These are phyloP conservation scores for Suillus placidus DNA, from an alignment of 768 basidiomycete genomes.

Conservation along the genomic window DNA sequence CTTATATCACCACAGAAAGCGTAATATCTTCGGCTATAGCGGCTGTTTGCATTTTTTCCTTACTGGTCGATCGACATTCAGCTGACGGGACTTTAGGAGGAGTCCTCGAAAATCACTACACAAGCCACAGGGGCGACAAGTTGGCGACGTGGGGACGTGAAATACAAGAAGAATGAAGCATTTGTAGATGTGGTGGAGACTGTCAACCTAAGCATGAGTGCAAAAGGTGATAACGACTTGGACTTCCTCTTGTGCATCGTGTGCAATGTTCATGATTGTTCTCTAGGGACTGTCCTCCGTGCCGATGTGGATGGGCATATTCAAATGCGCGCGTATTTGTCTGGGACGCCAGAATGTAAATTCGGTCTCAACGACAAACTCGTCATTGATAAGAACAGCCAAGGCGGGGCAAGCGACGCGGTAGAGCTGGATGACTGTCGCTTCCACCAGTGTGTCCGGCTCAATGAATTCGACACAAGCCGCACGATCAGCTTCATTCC, in stretches of 20 bases:
- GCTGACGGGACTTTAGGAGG: constrained; percentile 61
- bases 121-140: constrained; percentile 97
- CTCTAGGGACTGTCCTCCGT: constrained; percentile 80
- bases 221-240: constrained; percentile 60
- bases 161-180: constrained; percentile 99
- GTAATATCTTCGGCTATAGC: constrained; percentile 85
- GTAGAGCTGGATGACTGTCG: constrained; percentile 98
- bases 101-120: constrained; percentile 94
- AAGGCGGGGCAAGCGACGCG: constrained; percentile 60
- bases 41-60: constrained; percentile 54
- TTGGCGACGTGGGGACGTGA: constrained; percentile 94
- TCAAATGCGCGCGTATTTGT: constrained; percentile 95
- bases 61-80: background rate
- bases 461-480: constrained; percentile 92
- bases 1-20: constrained; percentile 97
- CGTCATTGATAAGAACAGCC: constrained; percentile 83
- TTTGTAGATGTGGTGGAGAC: constrained; percentile 99
- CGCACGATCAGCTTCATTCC: constrained; percentile 97
- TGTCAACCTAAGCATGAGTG: constrained; percentile 96
- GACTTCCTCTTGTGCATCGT: background rate
- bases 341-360: constrained; percentile 98
- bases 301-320: constrained; percentile 98
- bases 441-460: constrained; percentile 96
- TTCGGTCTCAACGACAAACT: constrained; percentile 99
- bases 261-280: constrained; percentile 8